Evolutionary conservation across 139 green algal species (phyloP).

Genomic region (Microglena sp.): DNA sequence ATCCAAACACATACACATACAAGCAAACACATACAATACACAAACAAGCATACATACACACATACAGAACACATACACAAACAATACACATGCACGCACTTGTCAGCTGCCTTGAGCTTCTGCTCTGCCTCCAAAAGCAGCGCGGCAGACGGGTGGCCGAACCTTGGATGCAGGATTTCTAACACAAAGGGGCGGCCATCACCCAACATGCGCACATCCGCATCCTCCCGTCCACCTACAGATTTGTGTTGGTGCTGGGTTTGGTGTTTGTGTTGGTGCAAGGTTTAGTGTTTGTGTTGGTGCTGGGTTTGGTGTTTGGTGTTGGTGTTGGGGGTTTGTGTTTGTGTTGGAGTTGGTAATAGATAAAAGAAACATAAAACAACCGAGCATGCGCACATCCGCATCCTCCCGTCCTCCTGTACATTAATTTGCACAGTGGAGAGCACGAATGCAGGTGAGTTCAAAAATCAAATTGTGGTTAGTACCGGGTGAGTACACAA

Average conservation of each 20-base stretch:
- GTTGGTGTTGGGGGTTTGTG: no score
- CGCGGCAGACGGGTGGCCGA: constrained; percentile 4
- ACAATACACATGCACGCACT: constrained; percentile 18
- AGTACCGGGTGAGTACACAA: no score
- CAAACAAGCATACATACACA: constrained; percentile 1
- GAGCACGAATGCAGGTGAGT: no score
- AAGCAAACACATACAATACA: neutral
- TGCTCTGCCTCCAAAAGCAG: neutral
- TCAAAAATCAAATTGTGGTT: no score
- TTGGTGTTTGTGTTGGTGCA: neutral
- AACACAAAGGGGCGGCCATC: constrained; percentile 70
- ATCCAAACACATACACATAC: neutral
- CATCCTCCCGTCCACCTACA: constrained; percentile 69
- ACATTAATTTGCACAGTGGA: no score
- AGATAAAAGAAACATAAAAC: no score
- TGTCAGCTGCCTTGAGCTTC: constrained; percentile 1
- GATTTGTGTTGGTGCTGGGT: neutral
- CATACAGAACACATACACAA: neutral
- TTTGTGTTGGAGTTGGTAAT: no score
- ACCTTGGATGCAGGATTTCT: constrained; percentile 48
- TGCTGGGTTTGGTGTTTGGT: no score
- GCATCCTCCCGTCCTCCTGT: constrained; percentile 70
- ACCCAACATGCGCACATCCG: constrained; percentile 84
- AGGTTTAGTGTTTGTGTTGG: no score
- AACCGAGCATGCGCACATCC: constrained; percentile 82